phyloP scores from a whole-genome alignment of 805 yeast species.

The Metschnikowia anglica region DNA sequence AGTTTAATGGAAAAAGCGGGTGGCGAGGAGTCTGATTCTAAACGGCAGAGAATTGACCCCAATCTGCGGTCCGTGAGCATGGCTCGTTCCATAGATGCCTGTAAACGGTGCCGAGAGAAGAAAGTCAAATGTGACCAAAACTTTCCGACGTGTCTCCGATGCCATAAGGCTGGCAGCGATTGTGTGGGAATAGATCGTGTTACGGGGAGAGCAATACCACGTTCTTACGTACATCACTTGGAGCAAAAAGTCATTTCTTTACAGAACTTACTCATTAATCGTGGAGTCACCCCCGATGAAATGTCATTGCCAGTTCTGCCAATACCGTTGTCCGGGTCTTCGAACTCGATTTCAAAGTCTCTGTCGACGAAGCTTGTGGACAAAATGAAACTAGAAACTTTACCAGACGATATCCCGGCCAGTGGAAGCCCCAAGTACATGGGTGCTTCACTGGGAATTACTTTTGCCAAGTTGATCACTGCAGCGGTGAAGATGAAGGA shows the following conservation, averaged over 20 bases:
- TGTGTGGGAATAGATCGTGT: constrained; percentile 87
- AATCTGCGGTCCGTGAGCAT: constrained; percentile 23
- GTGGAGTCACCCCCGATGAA: neutral
- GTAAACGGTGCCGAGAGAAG: constrained; percentile 74
- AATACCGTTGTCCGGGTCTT: neutral
- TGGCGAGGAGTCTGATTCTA: neutral
- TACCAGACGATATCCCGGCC: constrained; percentile 1
- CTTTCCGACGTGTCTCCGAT: constrained; percentile 64
- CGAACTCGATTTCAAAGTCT: neutral
- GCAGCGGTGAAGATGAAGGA: constrained; percentile 67
- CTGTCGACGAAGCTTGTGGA: neutral
- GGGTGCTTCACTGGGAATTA: constrained; percentile 22
- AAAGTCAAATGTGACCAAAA: constrained; percentile 67
- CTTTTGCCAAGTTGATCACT: constrained; percentile 69
- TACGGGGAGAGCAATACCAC: constrained; percentile 81
- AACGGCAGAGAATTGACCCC: constrained; percentile 1
- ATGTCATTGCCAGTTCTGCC: neutral
- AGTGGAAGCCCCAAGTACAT: constrained; percentile 11
- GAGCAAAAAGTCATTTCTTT: constrained; percentile 64
- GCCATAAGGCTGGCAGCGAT: constrained; percentile 62
- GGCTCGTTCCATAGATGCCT: constrained; percentile 74
- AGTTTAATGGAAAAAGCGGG: neutral
- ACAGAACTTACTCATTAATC: constrained; percentile 34
- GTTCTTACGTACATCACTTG: constrained; percentile 71
- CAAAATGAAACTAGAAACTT: neutral